Base-by-base conservation (phyloP, 2,329 filamentous ascomycete genomes). In the Ophiocordyceps camponoti-leonardi region DNA sequence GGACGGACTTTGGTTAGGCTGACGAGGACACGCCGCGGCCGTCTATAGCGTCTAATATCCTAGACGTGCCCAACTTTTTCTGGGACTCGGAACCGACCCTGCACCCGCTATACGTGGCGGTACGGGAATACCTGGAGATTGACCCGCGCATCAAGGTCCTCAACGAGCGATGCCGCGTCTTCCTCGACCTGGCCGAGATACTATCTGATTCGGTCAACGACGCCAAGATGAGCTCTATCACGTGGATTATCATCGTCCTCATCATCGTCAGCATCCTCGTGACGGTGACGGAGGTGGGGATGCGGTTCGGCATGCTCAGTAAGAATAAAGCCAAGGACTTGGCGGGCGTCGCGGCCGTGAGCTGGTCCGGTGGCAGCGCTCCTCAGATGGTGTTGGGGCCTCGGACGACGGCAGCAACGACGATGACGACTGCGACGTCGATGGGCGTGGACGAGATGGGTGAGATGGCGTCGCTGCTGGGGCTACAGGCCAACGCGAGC, bases 41-140 rank as follows among this genome's bases (percentile, higher is more conserved):
- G 23, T 26, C 16, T 20, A 10, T 53, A 93, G 86, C 87, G 48
- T 94, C 85, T 19, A 96, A 96, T 59, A 90, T 95, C 61, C 81
- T 95, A 47, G 88, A 95, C 61, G 86, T 93, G 1, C 90, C 90
- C 49, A 93, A 90, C 60, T 95, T 95, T 72, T 94, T 96, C 72
- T 98, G 92, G 92, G 88, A 96, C 61, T 85, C 85, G 12, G 92
- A 98, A 60, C 92, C 92, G 18, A 95, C 86, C 0, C 73, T 98
- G 0, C 86, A 95, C 60, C 92, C 92, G 0, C 79, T 98, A 26
- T 98, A 98, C 67, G 81, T 79, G 48, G 92, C 88, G 48, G 86
- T 96, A 44, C 85, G 92, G 55, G 92, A 96, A 61, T 98, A 98
- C 59, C 81, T 98, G 49, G 92, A 98, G 59, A 96, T 98, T 61